phyloP scores from a whole-genome alignment of 139 green algal genomes.

The Closterium sp. region DNA sequence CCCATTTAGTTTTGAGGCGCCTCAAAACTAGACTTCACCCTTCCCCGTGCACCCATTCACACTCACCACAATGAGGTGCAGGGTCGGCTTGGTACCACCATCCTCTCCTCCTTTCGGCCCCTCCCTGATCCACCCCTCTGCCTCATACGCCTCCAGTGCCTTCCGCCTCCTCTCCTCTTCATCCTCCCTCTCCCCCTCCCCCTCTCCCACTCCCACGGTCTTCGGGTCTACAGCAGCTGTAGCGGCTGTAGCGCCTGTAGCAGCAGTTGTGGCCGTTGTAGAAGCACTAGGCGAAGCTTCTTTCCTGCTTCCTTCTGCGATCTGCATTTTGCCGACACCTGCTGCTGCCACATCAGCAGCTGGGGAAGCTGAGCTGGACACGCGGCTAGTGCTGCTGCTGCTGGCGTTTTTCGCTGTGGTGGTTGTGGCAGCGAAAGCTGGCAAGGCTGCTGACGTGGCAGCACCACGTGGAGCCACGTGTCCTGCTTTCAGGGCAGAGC shows the following conservation, averaged over 20 bases:
- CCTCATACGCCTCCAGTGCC: constrained; percentile 7
- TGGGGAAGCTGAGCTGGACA: neutral
- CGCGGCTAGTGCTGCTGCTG: neutral
- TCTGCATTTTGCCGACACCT: neutral
- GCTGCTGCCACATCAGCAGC: neutral
- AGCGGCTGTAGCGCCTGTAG: neutral
- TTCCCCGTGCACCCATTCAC: neutral
- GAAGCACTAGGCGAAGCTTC: neutral
- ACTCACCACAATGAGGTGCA: constrained; percentile 38
- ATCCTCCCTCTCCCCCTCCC: neutral
- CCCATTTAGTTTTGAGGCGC: no score
- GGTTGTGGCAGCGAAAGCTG: neutral
- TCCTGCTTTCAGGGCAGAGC: neutral
- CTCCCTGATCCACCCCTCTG: constrained; percentile 17
- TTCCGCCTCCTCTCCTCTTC: neutral
- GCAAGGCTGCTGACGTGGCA: neutral
- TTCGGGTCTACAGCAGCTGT: neutral
- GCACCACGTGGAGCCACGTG: neutral
- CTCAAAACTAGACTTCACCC: no score
- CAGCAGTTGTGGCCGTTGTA: neutral
- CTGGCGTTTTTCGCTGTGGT: neutral
- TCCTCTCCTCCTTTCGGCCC: neutral
- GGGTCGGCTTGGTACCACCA: constrained; percentile 7
- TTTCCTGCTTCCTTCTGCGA: neutral
- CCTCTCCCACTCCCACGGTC: neutral